These are phyloP conservation scores for Cruciata laevipes DNA, from an alignment of 257 asterid species.

Conservation along the genomic window DNA sequence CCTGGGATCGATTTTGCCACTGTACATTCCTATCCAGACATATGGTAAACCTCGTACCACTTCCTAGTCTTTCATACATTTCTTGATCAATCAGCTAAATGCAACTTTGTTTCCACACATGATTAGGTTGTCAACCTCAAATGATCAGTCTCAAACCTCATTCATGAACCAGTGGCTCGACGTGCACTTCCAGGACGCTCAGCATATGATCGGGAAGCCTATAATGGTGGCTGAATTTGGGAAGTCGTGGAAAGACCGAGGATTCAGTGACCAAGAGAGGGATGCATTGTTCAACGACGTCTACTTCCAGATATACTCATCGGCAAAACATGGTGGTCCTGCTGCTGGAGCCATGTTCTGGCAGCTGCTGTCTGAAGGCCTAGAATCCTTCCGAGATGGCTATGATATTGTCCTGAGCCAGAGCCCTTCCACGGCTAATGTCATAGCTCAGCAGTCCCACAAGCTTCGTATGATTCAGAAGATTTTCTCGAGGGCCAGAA, in stretches of 20 bases:
- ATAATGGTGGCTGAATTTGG: constrained; percentile 71
- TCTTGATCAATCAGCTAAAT: constrained; percentile 1
- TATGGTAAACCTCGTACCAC: constrained; percentile 42
- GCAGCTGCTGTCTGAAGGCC: constrained; percentile 68
- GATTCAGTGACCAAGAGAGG: constrained; percentile 48
- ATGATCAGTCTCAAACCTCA: constrained; percentile 39
- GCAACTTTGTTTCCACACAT: neutral
- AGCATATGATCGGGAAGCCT: constrained; percentile 60
- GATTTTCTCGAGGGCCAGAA: constrained; percentile 42
- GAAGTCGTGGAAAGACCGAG: constrained; percentile 56
- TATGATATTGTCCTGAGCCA: constrained; percentile 59
- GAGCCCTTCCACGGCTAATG: constrained; percentile 51
- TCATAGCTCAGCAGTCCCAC: constrained; percentile 59
- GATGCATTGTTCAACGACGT: constrained; percentile 54
- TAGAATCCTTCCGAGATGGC: constrained; percentile 70
- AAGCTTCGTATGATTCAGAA: constrained; percentile 44
- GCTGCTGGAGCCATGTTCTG: constrained; percentile 87
- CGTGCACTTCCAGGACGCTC: constrained; percentile 66
- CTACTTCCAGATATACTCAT: constrained; percentile 52
- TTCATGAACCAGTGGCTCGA: constrained; percentile 65
- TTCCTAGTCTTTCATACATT: neutral
- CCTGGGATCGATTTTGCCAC: constrained; percentile 79
- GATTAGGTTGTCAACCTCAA: constrained; percentile 53
- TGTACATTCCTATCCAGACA: constrained; percentile 84
- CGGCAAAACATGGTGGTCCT: constrained; percentile 77